phyloP scores from a whole-genome alignment of 2,329 filamentous ascomycete genomes.

The Leptosphaerulina australis region DNA sequence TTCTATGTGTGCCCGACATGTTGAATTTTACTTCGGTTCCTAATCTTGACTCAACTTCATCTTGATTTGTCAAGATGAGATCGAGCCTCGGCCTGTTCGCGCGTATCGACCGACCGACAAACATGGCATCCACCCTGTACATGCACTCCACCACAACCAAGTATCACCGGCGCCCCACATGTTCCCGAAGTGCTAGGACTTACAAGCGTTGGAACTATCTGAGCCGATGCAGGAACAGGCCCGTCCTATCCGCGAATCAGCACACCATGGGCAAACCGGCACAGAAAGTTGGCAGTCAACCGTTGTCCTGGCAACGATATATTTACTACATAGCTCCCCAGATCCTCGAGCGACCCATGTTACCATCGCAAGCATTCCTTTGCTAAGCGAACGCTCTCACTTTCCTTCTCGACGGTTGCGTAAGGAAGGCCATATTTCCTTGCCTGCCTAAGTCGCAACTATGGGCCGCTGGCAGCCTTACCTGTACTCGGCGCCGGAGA shows the following conservation, averaged over 20 bases:
- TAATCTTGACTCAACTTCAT: neutral
- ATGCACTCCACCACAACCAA: conserved; percentile 17
- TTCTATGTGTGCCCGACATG: too few relatives aligned
- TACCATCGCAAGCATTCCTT: conserved; percentile 44
- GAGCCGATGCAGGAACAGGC: conserved; percentile 16
- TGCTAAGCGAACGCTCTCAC: conserved; percentile 39
- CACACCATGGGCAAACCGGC: conserved; percentile 13
- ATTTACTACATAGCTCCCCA: conserved; percentile 39
- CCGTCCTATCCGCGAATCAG: conserved; percentile 18
- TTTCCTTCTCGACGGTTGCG: conserved; percentile 35
- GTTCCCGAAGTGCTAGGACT: conserved; percentile 16
- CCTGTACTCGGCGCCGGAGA: conserved; percentile 66
- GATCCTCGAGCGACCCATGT: conserved; percentile 39
- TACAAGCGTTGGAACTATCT: conserved; percentile 7
- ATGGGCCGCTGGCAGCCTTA: conserved; percentile 68
- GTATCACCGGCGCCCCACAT: conserved; percentile 18
- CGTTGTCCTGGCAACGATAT: conserved; percentile 21
- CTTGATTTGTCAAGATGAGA: conserved; percentile 16
- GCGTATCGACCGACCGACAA: conserved; percentile 7
- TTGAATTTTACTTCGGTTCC: neutral
- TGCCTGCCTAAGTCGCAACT: conserved; percentile 33
- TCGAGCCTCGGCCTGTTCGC: conserved; percentile 18
- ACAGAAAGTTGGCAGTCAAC: conserved; percentile 10
- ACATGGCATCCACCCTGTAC: conserved; percentile 11
- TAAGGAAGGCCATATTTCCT: conserved; percentile 36